Conservation (phyloP, 352 stramenopile species). For the Globisporangium nagaii region DNA sequence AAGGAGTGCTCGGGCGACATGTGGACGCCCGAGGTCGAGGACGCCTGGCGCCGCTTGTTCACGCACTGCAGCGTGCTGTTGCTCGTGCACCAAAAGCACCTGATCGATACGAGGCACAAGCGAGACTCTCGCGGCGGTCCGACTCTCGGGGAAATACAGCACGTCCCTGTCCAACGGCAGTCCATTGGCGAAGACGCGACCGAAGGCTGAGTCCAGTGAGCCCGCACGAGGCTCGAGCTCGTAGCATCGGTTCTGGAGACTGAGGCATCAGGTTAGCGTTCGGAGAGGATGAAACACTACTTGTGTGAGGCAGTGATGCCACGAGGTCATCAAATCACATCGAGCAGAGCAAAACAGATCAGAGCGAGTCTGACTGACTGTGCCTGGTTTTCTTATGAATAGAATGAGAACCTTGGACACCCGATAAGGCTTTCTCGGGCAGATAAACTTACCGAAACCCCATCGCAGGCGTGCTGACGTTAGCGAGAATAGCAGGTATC, state of each 20-base stretch:
- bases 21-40: constrained; percentile 34
- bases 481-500: background rate
- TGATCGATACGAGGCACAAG: background rate
- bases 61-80: constrained; percentile 32
- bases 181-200: background rate
- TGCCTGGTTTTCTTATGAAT: background rate
- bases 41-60: constrained; percentile 34
- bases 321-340: background rate
- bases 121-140: background rate
- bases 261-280: too few species aligned
- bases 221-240: background rate
- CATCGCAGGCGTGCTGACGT: background rate
- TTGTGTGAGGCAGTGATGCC: background rate
- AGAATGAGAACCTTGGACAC: background rate
- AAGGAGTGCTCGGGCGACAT: constrained; percentile 28
- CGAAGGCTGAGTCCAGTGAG: background rate
- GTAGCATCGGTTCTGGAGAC: background rate
- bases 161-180: background rate
- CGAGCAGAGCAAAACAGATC: too few species aligned
- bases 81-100: constrained; percentile 18
- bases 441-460: too few species aligned
- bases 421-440: background rate
- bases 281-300: too few species aligned
- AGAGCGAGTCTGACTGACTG: background rate
- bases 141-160: background rate